Evolutionary conservation across 192 early-diverging fungal genomes (phyloP), one percentile per base, ranked within the genome.

Genomic region (Coemansia sp.): DNA sequence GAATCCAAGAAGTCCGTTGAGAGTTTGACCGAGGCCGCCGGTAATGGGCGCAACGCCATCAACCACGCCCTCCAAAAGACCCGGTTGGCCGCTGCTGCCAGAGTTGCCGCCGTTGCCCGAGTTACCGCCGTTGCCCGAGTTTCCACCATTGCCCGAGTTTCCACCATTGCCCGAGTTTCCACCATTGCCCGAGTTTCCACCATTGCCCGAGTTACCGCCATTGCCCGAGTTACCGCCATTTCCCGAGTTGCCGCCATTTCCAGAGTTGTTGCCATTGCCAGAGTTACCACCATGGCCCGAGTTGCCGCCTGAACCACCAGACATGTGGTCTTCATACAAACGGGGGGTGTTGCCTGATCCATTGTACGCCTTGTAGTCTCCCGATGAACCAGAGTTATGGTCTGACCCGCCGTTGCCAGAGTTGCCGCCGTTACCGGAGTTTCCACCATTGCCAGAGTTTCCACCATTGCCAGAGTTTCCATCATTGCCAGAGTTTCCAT

Each of bases 41-140:
- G 70, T 66, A 15, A 66, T 55, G 10, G 70, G 64, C 22, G 70
- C 64, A 14, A 62, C n/a, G 1, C 23, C 64, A 51, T 66, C 64
- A 25, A 66, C 64, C 5, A 61, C 70, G 10, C 70, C 64, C 14
- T 49, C 64, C 51, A 53, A 15, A 23, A 66, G 52, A 1, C 34
- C 47, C 50, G 68, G 2, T 6, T 8, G 6, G 57, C 28, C 50
- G 57, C 61, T 22, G 58, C 44, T 5, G 22, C 68, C 7, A 47
- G 37, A 14, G 40, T 25, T 17, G 50, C 48, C 19, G 26, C 21
- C 11, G 6, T 37, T 42, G 23, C 40, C 57, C 5, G 40, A 58
- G 54, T 28, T 36, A 8, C 11, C 19, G 21, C 57, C 34, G 21
- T 58, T 50, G 21, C 48, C 48, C 7, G 48, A 50, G 48, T 10